Evolutionary conservation across 1,284 basidiomycete genomes (phyloP).

Genomic region (Flammula alnicola): DNA sequence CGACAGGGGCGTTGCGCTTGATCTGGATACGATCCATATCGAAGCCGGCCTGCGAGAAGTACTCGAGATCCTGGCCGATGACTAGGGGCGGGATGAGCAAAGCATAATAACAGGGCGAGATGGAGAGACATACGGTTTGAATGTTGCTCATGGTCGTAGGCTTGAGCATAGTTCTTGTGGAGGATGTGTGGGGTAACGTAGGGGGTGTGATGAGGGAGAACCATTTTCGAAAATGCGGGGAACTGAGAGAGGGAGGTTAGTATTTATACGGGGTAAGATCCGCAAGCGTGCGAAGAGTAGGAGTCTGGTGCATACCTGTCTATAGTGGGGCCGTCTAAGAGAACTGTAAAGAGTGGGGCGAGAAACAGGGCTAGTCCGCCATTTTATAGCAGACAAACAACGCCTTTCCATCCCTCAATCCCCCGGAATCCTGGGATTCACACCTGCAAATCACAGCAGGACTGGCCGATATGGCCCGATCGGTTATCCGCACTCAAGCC

Average conservation of each 20-base stretch:
- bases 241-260: slow-evolving; percentile 23
- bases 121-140: slow-evolving; percentile 56
- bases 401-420: slow-evolving; percentile 45
- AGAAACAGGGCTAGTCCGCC: slow-evolving; percentile 5
- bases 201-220: slow-evolving; percentile 68
- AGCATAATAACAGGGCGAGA: too few species aligned
- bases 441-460: slow-evolving; percentile 17
- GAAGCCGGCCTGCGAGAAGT: slow-evolving; percentile 99
- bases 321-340: slow-evolving; percentile 10
- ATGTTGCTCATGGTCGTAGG: slow-evolving; percentile 63
- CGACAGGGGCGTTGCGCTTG: slow-evolving; percentile 95
- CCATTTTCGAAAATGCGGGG: slow-evolving; percentile 46
- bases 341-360: slow-evolving; percentile 6
- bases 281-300: slow-evolving; percentile 25
- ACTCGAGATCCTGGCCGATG: slow-evolving; percentile 91
- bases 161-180: slow-evolving; percentile 80
- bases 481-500: slow-evolving; percentile 18
- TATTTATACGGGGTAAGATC: slow-evolving; percentile 24
- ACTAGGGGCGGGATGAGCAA: too few species aligned
- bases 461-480: slow-evolving; percentile 23
- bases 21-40: slow-evolving; percentile 92
- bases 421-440: slow-evolving; percentile 36
- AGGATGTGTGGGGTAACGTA: slow-evolving; percentile 86
- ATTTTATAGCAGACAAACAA: slow-evolving; percentile 38
- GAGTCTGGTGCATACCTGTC: slow-evolving; percentile 13